Percentiles rank a stretch among this genome's conserved stretches.
These are phyloP conservation scores for Phytophthora constricta DNA, from an alignment of 352 stramenopile genomes.

Conservation along the genomic window DNA sequence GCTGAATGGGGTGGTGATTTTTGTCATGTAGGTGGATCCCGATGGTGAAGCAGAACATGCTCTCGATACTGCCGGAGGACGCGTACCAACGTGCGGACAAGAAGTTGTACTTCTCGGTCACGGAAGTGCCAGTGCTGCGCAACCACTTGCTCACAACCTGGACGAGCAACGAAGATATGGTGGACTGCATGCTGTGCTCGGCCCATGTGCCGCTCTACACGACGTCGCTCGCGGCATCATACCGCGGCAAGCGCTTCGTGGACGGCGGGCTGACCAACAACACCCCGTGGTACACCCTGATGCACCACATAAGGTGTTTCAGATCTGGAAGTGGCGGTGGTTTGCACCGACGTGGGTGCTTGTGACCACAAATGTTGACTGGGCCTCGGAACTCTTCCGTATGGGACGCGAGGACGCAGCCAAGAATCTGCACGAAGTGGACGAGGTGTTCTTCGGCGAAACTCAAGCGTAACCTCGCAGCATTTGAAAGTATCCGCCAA, in stretches of 20 bases:
- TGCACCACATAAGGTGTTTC: slow-evolving; percentile 73
- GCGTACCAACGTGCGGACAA: slow-evolving; percentile 68
- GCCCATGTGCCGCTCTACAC: slow-evolving; percentile 79
- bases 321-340: slow-evolving; percentile 88
- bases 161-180: slow-evolving; percentile 82
- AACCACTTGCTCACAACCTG: slow-evolving; percentile 81
- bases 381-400: slow-evolving; percentile 75
- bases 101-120: slow-evolving; percentile 83
- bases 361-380: slow-evolving; percentile 77
- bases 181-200: slow-evolving; percentile 83
- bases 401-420: slow-evolving; percentile 80
- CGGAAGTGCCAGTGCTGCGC: slow-evolving; percentile 62
- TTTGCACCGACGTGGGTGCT: slow-evolving; percentile 79
- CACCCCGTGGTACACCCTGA: slow-evolving; percentile 60
- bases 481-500: too few species aligned
- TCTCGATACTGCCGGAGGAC: slow-evolving; percentile 64
- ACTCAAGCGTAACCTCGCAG: not conserved
- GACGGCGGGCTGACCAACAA: slow-evolving; percentile 83
- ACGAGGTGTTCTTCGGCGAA: slow-evolving; percentile 55
- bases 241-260: slow-evolving; percentile 76
- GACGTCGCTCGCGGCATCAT: slow-evolving; percentile 62
- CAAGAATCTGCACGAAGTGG: slow-evolving; percentile 72
- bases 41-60: slow-evolving; percentile 71
- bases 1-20: too few species aligned
- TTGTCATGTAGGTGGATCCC: slow-evolving; percentile 64